These are phyloP conservation scores for Nicotiana noctiflora DNA, from an alignment of 257 asterid species.

Conservation along the genomic window DNA sequence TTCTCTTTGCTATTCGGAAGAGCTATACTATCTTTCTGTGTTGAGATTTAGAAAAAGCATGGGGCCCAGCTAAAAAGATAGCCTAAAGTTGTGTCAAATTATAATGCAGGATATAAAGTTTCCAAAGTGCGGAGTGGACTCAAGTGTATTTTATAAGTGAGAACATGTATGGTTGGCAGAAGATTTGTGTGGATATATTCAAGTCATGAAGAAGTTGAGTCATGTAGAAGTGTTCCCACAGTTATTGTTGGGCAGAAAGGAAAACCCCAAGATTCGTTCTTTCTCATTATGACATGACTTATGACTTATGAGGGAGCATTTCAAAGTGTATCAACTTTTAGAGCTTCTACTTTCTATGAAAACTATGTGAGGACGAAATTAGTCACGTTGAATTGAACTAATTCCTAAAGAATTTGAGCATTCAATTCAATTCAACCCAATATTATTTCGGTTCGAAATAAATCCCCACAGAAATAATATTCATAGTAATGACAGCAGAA, in stretches of 20 bases:
- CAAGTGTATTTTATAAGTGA: neutral
- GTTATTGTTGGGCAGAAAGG: slow-evolving; percentile 6
- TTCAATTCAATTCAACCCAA: no score
- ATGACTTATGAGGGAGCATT: neutral
- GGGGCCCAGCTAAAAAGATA: slow-evolving; percentile 9
- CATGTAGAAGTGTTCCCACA: neutral
- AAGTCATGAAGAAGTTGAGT: neutral
- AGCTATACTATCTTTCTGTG: neutral
- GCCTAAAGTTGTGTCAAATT: slow-evolving; percentile 13
- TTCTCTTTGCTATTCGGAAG: neutral
- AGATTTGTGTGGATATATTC: slow-evolving; percentile 8
- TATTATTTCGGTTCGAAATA: no score
- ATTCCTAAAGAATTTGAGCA: no score
- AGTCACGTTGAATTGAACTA: no score
- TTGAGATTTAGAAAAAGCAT: neutral
- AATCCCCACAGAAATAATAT: no score
- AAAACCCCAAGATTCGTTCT: neutral
- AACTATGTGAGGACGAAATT: no score
- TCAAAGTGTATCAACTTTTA: neutral
- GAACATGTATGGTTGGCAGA: slow-evolving; percentile 23
- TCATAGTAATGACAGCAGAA: no score
- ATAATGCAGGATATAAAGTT: slow-evolving; percentile 14
- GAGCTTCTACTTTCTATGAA: no score
- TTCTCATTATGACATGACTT: neutral
- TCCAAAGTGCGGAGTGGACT: neutral